Percentiles rank a stretch among this genome's conserved stretches.
Conservation (phyloP, 768 basidiomycete genomes). For the Panus rudis region DNA sequence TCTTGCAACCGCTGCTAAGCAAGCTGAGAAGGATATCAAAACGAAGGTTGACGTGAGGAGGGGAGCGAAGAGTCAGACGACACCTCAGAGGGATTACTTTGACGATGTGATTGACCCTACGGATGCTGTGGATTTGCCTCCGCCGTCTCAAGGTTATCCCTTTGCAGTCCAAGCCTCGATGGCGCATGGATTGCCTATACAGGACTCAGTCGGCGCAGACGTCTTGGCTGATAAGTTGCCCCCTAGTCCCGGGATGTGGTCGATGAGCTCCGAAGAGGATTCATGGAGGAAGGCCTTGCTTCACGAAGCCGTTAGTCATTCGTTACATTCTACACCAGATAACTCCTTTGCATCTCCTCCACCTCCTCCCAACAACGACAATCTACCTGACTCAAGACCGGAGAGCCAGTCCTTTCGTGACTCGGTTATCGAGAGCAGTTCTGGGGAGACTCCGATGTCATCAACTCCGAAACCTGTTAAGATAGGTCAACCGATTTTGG, state of each 20-base stretch:
- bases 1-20: conserved; percentile 60
- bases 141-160: conserved; percentile 58
- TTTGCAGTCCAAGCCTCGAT: conserved; percentile 74
- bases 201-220: conserved; percentile 70
- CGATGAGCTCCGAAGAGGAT: conserved; percentile 48
- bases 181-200: conserved; percentile 62
- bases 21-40: conserved; percentile 69
- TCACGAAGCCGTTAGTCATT: conserved; percentile 73
- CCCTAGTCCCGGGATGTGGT: conserved; percentile 57
- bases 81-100: conserved; percentile 29
- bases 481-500: conserved; percentile 11
- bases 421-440: background rate
- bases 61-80: conserved; percentile 34
- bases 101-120: conserved; percentile 76
- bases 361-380: conserved; percentile 9
- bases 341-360: conserved; percentile 33
- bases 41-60: conserved; percentile 42
- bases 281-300: conserved; percentile 73
- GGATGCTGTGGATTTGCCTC: conserved; percentile 74
- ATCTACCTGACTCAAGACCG: conserved; percentile 1
- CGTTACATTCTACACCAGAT: conserved; percentile 49
- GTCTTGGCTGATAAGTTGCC: conserved; percentile 70
- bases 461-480: conserved; percentile 4
- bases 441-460: conserved; percentile 5
- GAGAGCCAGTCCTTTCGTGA: conserved; percentile 6